These are phyloP conservation scores for Nakazawaea siamensis DNA, from an alignment of 805 yeast genomes.

Conservation along the genomic window DNA sequence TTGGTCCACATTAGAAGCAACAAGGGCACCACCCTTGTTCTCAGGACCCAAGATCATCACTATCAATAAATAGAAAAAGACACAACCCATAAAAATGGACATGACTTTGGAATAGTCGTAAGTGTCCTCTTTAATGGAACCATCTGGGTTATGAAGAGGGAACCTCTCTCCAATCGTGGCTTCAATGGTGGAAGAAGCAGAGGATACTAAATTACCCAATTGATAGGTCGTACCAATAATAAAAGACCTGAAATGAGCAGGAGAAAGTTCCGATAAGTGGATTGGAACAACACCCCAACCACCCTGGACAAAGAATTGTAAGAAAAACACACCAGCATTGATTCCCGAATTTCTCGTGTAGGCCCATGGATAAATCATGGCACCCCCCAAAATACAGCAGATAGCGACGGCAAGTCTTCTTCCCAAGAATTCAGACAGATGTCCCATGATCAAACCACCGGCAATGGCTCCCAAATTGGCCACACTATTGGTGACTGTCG, in stretches of 20 bases:
- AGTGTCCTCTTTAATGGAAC: constrained; percentile 19
- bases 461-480: constrained; percentile 50
- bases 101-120: constrained; percentile 52
- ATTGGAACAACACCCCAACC: constrained; percentile 65
- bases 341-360: constrained; percentile 36
- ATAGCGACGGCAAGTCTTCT: constrained; percentile 44
- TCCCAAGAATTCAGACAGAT: constrained; percentile 44
- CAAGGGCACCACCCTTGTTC: constrained; percentile 28
- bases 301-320: constrained; percentile 60
- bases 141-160: constrained; percentile 27
- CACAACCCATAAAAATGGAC: constrained; percentile 63
- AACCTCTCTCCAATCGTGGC: constrained; percentile 51
- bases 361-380: constrained; percentile 58
- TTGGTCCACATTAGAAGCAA: constrained; percentile 4
- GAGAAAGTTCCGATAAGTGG: constrained; percentile 53
- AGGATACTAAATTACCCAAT: constrained; percentile 57
- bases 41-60: constrained; percentile 56
- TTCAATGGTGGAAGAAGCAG: constrained; percentile 64
- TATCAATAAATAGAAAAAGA: constrained; percentile 42
- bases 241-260: constrained; percentile 54
- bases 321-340: constrained; percentile 51
- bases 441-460: constrained; percentile 51
- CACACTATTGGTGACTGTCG: constrained; percentile 47
- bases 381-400: constrained; percentile 49
- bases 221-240: constrained; percentile 59